Base-by-base conservation (phyloP, 495 filamentous ascomycete species). In the Aspergillus leporis region DNA sequence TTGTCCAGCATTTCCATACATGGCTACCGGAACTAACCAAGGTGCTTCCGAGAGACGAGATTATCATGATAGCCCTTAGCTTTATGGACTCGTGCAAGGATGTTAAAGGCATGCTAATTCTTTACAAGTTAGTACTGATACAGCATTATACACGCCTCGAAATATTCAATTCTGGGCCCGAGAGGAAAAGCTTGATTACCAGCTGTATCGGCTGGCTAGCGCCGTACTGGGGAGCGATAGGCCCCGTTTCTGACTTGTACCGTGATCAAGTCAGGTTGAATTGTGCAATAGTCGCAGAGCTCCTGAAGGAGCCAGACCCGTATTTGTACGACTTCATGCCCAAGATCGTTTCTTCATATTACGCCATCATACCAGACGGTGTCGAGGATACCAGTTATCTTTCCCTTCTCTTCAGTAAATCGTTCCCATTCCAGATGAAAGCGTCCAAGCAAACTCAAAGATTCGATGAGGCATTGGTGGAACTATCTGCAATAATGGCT, bases 1-100 rank as follows among this genome's bases (percentile, higher is more conserved):
- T 95, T 5, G 93, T 98, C 18, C 94, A 99, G 69, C 90, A 98
- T 73, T 96, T 98, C 70, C 94, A 98, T 69, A 87, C 90, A 2
- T 98, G 94, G 94, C 77, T 99, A 12, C 95, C 94, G 0, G 92
- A 96, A 61, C 83, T 98, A 7, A 83, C 84, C 4, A 84, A 86
- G 14, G 78, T 93, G 34, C 81, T 99, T 65, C 84, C 79, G 14
- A 85, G 87, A 1, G 88, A 90, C 57, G 93, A 99, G 70, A 94
- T 97, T 58, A 74, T 97, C 53, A 86, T 96, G 66, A 87, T 98
- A 51, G 92, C 93, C 23, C 89, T 93, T 53, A 90, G 91, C 69
- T 96, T 98, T 66, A 87, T 99, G 78, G 91, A 96, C 67, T 90
- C 94, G 12, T 98, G 94, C 74, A 83, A 85, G 9, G 78, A 82